Evolutionary conservation across 2,329 filamentous ascomycete genomes (phyloP).

Genomic region (Pseudogymnoascus sp.): DNA sequence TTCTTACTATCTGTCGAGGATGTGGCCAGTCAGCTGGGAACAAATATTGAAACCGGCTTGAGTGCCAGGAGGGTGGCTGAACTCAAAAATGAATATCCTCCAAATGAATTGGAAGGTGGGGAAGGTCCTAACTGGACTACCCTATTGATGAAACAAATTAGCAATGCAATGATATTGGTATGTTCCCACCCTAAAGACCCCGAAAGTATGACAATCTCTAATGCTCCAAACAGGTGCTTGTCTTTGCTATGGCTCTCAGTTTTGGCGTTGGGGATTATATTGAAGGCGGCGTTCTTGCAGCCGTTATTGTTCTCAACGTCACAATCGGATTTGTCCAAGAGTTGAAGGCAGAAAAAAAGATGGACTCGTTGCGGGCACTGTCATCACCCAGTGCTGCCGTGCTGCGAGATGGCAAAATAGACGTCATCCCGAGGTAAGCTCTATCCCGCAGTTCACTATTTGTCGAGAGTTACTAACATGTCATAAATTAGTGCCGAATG

Average conservation of each 20-base stretch:
- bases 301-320: conserved; percentile 53
- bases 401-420: conserved; percentile 48
- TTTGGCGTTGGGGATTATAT: conserved; percentile 51
- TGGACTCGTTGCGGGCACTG: conserved; percentile 49
- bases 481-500: conserved; percentile 46
- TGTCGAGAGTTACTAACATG: conserved; percentile 31
- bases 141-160: conserved; percentile 65
- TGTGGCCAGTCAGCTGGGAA: conserved; percentile 56
- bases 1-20: conserved; percentile 56
- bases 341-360: conserved; percentile 54
- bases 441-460: background rate
- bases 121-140: conserved; percentile 64
- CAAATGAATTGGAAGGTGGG: conserved; percentile 65
- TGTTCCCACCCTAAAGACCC: conserved; percentile 25
- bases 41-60: conserved; percentile 62
- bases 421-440: conserved; percentile 28
- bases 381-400: conserved; percentile 51
- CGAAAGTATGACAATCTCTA: conserved; percentile 35
- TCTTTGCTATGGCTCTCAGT: conserved; percentile 33
- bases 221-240: conserved; percentile 32
- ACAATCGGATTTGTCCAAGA: conserved; percentile 55
- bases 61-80: conserved; percentile 52
- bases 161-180: conserved; percentile 72
- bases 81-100: conserved; percentile 54
- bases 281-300: conserved; percentile 53